phyloP scores from a whole-genome alignment of 345 rosid genomes.

The Jatropha curcas region DNA sequence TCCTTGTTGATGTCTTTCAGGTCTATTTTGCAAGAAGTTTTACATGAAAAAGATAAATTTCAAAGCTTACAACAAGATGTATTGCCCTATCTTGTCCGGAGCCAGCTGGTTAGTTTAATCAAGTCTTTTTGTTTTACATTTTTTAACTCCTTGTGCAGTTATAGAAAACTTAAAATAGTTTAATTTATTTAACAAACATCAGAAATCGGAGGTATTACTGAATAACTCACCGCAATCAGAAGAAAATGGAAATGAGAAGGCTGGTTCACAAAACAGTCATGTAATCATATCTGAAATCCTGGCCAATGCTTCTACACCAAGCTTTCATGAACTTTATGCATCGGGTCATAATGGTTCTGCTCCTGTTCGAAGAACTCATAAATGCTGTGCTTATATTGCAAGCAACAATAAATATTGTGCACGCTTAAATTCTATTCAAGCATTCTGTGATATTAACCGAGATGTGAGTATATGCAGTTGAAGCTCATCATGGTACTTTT shows the following conservation, averaged over 20 bases:
- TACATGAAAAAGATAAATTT: slow-evolving; percentile 65
- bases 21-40: slow-evolving; percentile 72
- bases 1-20: slow-evolving; percentile 37
- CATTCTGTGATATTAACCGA: slow-evolving; percentile 85
- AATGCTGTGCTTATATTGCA: slow-evolving; percentile 91
- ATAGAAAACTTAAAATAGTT: slow-evolving; percentile 6
- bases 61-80: slow-evolving; percentile 84
- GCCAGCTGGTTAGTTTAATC: slow-evolving; percentile 80
- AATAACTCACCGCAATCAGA: slow-evolving; percentile 52
- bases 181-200: slow-evolving; percentile 15
- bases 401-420: slow-evolving; percentile 68
- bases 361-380: slow-evolving; percentile 58
- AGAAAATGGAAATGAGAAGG: slow-evolving; percentile 71
- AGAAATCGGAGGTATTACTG: slow-evolving; percentile 65
- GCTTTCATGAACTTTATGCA: slow-evolving; percentile 65
- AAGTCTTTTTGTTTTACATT: slow-evolving; percentile 13
- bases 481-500: not conserved
- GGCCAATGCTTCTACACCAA: slow-evolving; percentile 66
- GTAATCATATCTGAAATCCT: slow-evolving; percentile 58
- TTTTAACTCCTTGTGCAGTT: not conserved
- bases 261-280: slow-evolving; percentile 53
- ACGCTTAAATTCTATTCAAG: slow-evolving; percentile 85
- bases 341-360: slow-evolving; percentile 41
- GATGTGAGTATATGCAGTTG: slow-evolving; percentile 58
- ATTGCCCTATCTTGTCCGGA: slow-evolving; percentile 86